Conservation (phyloP, 2,329 filamentous ascomycete genomes). For the Cladosporium sp. region DNA sequence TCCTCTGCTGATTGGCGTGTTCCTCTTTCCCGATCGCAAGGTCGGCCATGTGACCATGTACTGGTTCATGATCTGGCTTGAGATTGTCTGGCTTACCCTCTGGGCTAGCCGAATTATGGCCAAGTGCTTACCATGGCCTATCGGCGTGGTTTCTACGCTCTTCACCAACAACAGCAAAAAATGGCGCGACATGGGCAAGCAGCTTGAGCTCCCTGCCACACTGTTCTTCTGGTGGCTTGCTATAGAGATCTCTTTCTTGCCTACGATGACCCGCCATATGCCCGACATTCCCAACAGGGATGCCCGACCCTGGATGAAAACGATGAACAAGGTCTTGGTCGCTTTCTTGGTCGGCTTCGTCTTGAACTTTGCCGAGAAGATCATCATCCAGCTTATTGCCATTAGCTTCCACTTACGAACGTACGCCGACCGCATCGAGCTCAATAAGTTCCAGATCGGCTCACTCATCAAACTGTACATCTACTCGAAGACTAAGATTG, state of each 20-base stretch:
- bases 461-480: conserved; percentile 61
- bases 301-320: conserved; percentile 65
- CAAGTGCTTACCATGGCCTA: conserved; percentile 59
- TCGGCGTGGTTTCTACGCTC: conserved; percentile 63
- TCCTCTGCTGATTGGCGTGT: conserved; percentile 61
- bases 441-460: conserved; percentile 86
- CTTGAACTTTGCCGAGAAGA: conserved; percentile 85
- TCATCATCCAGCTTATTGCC: conserved; percentile 90
- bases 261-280: conserved; percentile 66
- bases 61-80: conserved; percentile 95
- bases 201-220: conserved; percentile 79
- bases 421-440: conserved; percentile 83
- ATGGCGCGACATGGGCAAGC: conserved; percentile 82
- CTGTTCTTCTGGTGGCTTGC: conserved; percentile 91
- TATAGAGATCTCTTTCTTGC: conserved; percentile 78
- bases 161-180: conserved; percentile 88
- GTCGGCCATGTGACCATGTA: conserved; percentile 72
- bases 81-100: conserved; percentile 85
- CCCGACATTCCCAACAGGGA: background rate
- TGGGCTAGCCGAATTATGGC: conserved; percentile 69
- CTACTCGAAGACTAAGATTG: conserved; percentile 61
- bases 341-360: conserved; percentile 73
- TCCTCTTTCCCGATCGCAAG: conserved; percentile 51
- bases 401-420: conserved; percentile 89
- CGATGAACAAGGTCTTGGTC: conserved; percentile 81